A percentile compares a stretch with the other conserved stretches of the same genome.
phyloP scores from a whole-genome alignment of 441 rosid species.

The Bruguiera hainesii region DNA sequence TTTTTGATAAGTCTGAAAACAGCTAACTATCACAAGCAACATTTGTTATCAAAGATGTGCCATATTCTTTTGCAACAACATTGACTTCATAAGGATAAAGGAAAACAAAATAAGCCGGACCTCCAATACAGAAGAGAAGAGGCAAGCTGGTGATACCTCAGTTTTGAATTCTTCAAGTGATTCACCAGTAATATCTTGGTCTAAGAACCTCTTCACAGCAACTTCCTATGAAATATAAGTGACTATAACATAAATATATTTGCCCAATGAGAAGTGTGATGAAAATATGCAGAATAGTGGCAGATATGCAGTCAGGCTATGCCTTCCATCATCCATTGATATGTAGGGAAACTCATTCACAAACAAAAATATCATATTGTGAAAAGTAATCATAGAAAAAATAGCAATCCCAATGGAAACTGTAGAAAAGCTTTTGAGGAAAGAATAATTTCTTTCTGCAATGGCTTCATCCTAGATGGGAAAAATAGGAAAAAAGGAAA shows the following conservation, averaged over 20 bases:
- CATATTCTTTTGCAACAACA: not conserved
- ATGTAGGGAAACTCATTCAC: not conserved
- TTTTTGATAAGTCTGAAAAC: no score
- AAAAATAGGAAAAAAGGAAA: no score
- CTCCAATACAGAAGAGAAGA: not conserved
- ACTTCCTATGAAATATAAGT: conserved; percentile 61
- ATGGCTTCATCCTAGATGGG: no score
- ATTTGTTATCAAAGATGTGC: not conserved
- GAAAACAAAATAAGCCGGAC: not conserved
- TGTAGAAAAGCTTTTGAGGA: not conserved
- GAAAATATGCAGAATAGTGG: not conserved
- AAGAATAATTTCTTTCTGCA: not conserved
- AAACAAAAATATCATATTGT: no score
- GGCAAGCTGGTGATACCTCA: conserved; percentile 59
- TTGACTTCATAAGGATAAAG: not conserved
- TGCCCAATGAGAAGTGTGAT: not conserved
- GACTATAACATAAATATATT: not conserved
- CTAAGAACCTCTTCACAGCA: conserved; percentile 96
- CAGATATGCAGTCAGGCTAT: not conserved
- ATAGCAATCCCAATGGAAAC: not conserved
- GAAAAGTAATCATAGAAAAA: not conserved
- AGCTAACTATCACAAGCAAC: no score
- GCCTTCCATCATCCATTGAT: not conserved
- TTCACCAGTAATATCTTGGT: conserved; percentile 94
- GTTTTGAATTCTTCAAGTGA: conserved; percentile 93